A percentile compares a stretch with the other conserved stretches of the same genome.
Evolutionary conservation across 2,329 filamentous ascomycete species (phyloP).

Genomic region (Pezicula neosporulosa): DNA sequence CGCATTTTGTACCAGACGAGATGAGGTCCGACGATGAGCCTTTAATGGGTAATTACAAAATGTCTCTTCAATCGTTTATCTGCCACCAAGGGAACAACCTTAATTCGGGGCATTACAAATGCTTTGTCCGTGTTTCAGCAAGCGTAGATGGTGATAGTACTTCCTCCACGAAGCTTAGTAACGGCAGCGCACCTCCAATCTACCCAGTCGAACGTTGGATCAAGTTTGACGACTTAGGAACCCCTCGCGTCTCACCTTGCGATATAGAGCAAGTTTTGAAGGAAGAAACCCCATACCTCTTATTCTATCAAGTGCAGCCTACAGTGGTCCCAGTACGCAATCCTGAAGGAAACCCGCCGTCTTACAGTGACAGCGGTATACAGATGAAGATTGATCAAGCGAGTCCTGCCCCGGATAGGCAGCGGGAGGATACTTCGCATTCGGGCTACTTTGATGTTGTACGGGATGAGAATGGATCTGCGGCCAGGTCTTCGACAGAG

Average conservation of each 20-base stretch:
- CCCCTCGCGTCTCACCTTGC: slow-evolving; percentile 71
- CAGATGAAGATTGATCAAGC: slow-evolving; percentile 11
- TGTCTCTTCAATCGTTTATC: slow-evolving; percentile 85
- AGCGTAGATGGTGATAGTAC: slow-evolving; percentile 55
- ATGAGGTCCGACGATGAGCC: slow-evolving; percentile 58
- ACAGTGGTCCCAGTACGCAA: slow-evolving; percentile 61
- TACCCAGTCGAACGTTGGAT: slow-evolving; percentile 80
- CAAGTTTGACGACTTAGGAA: slow-evolving; percentile 81
- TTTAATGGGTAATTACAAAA: slow-evolving; percentile 84
- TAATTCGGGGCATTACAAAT: slow-evolving; percentile 87
- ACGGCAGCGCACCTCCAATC: slow-evolving; percentile 49
- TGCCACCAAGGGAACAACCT: slow-evolving; percentile 86
- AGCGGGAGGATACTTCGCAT: slow-evolving; percentile 16
- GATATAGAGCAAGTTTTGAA: slow-evolving; percentile 73
- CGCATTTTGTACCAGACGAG: slow-evolving; percentile 85
- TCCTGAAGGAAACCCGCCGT: slow-evolving; percentile 48
- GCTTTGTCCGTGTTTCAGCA: slow-evolving; percentile 74
- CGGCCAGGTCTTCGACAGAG: slow-evolving; percentile 54
- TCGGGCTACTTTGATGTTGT: slow-evolving; percentile 43
- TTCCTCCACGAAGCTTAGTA: slow-evolving; percentile 41
- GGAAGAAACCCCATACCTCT: slow-evolving; percentile 87
- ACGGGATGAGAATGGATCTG: slow-evolving; percentile 36
- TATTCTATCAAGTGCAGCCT: slow-evolving; percentile 93
- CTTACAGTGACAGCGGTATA: slow-evolving; percentile 46
- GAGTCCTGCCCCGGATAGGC: slow-evolving; percentile 15